Base-by-base conservation (phyloP, 176 grass and related monocot species). In the Sorghum bicolor region DNA sequence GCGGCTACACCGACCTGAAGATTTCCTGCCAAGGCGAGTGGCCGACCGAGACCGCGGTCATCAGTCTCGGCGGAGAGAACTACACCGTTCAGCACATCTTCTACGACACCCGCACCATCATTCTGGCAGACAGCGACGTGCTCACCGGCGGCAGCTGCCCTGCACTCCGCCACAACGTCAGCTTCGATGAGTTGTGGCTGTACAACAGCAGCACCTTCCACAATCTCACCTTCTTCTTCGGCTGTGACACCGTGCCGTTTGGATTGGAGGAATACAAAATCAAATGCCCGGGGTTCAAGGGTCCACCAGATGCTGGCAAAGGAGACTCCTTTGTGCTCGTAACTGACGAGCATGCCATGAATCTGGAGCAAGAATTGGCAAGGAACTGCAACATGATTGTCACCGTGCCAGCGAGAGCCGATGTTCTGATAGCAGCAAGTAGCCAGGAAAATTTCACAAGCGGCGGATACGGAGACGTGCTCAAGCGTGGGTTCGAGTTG, bases 1-100 rank as follows among this genome's bases (percentile, higher is more conserved):
- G 84, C 58, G 81, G 92, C 20, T 87, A 91, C 80, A 79, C 84
- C 12, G 71, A 71, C 4, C 44, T 89, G 61, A 38, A 36, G 0
- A 72, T 94, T 61, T 65, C 6, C 43, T 94, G 89, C 6, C 9
- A 8, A 4, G 53, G 0, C 9, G 10, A 48, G 19, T 61, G 41
- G 6, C 1, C 0, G 0, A 0, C 0, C 1, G 0, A 0, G 22
- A 20, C 1, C 7, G 8, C 89, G 4, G 9, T 22, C 38, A 80
- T 89, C 22, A 0, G 3, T 4, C 63, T 86, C 13, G 11, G 8
- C 15, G 29, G 1, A 7, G 0, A 73, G 4, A 22, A 4, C 6
- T 92, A 92, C 71, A 72, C 13, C 2, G 3, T 94, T 0, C 12
- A 0, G 32, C 0, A 44, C 4, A 89, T 92, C 58, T 0, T 4